Conservation (phyloP, 1,284 basidiomycete genomes). For the Sporisorium scitamineum region DNA sequence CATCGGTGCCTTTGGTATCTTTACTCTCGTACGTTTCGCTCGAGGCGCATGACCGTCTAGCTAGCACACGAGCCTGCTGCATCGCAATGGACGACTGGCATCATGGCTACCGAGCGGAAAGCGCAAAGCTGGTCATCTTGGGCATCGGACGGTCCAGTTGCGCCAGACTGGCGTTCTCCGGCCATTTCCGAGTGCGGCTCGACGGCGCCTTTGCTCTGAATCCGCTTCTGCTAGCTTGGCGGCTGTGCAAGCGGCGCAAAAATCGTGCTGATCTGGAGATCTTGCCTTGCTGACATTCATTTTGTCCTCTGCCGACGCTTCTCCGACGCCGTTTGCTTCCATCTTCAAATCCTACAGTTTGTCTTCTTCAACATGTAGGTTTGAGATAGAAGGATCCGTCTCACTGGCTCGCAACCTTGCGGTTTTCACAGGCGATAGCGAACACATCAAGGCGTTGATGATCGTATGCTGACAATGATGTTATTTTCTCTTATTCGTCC, state of each 20-base stretch:
- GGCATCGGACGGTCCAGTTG: not conserved
- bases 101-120: not conserved
- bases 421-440: not conserved
- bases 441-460: not conserved
- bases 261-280: no score
- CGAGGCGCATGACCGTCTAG: not conserved
- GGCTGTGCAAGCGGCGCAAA: not conserved
- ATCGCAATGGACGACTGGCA: not conserved
- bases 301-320: slow-evolving; percentile 53
- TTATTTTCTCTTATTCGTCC: not conserved
- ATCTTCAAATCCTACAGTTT: slow-evolving; percentile 67
- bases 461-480: not conserved
- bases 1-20: slow-evolving; percentile 78
- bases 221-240: not conserved
- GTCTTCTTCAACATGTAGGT: slow-evolving; percentile 69
- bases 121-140: not conserved
- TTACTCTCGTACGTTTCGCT: slow-evolving; percentile 62
- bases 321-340: not conserved
- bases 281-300: not conserved
- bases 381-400: not conserved
- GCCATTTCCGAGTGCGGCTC: not conserved
- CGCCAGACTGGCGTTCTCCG: not conserved
- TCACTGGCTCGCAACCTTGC: not conserved
- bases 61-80: not conserved
- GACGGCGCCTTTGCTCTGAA: not conserved